Base-by-base conservation (phyloP, 305 asterid species). In the Andrographis paniculata region DNA sequence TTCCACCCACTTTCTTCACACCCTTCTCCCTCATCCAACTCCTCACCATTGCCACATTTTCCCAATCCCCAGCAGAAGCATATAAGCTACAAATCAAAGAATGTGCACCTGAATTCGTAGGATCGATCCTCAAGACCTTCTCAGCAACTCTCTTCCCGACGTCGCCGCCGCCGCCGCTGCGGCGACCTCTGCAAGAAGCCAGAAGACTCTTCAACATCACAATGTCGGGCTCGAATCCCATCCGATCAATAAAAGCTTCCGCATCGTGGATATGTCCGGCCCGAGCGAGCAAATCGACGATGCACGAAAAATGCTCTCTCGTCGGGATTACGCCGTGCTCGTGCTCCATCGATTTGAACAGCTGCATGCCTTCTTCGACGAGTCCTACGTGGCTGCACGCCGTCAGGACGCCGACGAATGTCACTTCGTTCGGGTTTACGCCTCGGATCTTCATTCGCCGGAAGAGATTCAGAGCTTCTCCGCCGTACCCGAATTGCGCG, bases 311-410 rank as follows among this genome's bases (percentile, higher is more conserved):
- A 43, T 84, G 92, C 67, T 84, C 92, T 55, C 76, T 76, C 7
- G 87, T 71, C 7, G 83, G 87, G 58, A 30, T 42, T 35, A 84
- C 68, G n/a, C 74, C 75, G 35, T 77, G 71, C 48, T 73, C 80
- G 10, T 9, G 56, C 61, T 75, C 73, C 94, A 80, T 77, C 1
- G 72, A 62, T 17, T 69, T 36, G 48, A 79, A 84, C 41, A 84
- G 15, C 50, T 45, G 45, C 81, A 78, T 73, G 36, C 92, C 92
- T 66, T 84, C 92, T 20, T 80, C 72, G 23, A 80, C 82, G 45
- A 76, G 69, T 33, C 94, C 94, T 23, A 77, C 75, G 20, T 84
- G 87, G 20, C 92, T 77, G 17, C 94, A 80, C 53, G 92, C 92
- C n/a, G 85, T 84, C 61, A 84, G 50, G 50, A 73, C 85, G 14